A percentile compares a stretch with the other conserved stretches of the same genome.
Conservation (phyloP, 352 stramenopile genomes). For the Globisporangium takayamanum region DNA sequence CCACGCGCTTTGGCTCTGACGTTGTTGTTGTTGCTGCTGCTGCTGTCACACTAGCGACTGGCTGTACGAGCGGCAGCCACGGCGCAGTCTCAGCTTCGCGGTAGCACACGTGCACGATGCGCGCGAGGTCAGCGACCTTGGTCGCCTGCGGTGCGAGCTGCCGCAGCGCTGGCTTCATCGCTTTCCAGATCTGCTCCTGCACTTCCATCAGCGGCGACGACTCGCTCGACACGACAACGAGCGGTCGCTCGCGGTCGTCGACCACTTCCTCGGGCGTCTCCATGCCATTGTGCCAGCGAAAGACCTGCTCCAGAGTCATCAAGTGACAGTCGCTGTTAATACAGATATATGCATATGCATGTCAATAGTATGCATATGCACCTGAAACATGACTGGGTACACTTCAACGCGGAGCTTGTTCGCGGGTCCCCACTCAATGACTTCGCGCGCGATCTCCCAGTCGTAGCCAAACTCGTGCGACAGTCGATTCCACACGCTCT, state of each 20-base stretch:
- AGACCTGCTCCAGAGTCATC: constrained; percentile 17
- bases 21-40: constrained; percentile 3
- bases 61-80: constrained; percentile 31
- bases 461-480: constrained; percentile 57
- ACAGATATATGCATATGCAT: neutral
- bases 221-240: constrained; percentile 38
- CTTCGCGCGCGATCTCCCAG: constrained; percentile 60
- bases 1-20: constrained; percentile 1
- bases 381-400: constrained; percentile 68
- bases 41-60: constrained; percentile 11
- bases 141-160: constrained; percentile 36
- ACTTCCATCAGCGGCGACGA: constrained; percentile 34
- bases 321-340: neutral
- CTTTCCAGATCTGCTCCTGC: constrained; percentile 34
- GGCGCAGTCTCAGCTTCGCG: constrained; percentile 25
- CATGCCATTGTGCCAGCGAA: constrained; percentile 32
- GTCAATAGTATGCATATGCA: neutral
- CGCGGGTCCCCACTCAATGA: constrained; percentile 36
- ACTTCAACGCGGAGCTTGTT: constrained; percentile 53
- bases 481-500: constrained; percentile 63
- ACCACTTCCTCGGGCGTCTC: constrained; percentile 19
- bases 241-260: constrained; percentile 23
- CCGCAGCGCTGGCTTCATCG: constrained; percentile 21
- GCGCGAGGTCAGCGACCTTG: constrained; percentile 18
- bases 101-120: constrained; percentile 46